Percentiles rank a stretch among this genome's conserved stretches.
These are phyloP conservation scores for Umbilicus rupestris DNA, from an alignment of 164 flowering plant genomes.

Conservation along the genomic window DNA sequence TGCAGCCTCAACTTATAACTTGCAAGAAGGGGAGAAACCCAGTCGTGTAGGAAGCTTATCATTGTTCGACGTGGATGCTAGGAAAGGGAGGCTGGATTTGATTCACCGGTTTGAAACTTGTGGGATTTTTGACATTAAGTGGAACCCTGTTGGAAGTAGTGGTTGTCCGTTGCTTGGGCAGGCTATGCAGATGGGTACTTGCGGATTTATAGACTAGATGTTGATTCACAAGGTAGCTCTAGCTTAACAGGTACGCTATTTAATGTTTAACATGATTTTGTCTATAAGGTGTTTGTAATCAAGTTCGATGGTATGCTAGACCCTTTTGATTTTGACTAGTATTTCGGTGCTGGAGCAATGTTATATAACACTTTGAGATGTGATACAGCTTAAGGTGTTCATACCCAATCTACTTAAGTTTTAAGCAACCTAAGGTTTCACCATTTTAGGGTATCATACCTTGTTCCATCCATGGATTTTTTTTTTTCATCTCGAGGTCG, in stretches of 20 bases:
- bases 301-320: background rate
- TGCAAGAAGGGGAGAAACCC: no score
- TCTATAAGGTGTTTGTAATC: background rate
- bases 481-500: no score
- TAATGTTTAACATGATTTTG: background rate
- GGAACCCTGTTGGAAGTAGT: slow-evolving; percentile 41
- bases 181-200: no score
- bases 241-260: slow-evolving; percentile 21
- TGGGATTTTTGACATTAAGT: slow-evolving; percentile 84
- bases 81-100: slow-evolving; percentile 32
- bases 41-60: no score
- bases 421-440: no score
- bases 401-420: no score
- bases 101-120: slow-evolving; percentile 43
- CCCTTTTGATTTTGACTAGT: background rate
- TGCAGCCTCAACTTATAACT: slow-evolving; percentile 88
- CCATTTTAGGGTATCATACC: no score
- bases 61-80: slow-evolving; percentile 54
- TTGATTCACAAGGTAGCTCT: slow-evolving; percentile 17
- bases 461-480: no score
- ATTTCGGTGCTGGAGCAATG: background rate
- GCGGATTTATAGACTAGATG: slow-evolving; percentile 38
- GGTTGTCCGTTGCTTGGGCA: slow-evolving; percentile 49
- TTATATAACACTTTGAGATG: background rate
- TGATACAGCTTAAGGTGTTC: no score